Evolutionary conservation across 148 eudicot genomes (phyloP), one percentile per base, ranked within the genome.

Genomic region (Diospyros kaki): DNA sequence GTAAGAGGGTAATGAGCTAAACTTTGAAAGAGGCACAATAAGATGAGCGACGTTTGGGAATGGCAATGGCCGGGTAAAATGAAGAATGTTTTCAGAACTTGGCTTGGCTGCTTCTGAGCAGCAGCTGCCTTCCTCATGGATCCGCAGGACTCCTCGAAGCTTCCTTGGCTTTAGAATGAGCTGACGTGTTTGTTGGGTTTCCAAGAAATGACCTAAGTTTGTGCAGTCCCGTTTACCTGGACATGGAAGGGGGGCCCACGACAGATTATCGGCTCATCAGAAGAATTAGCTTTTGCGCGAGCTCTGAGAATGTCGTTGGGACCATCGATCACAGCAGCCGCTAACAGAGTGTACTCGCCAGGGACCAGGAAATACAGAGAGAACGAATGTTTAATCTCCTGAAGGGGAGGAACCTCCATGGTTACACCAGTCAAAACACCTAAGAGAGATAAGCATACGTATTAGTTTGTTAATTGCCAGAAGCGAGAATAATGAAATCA

Each of bases 181-280:
- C 58, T 61, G 68, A 39, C 54, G 43, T 11, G 40, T 63, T 17
- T 67, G 18, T 18, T 45, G 48, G 18, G 68, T n/a, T 48, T 28
- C 28, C 46, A 48, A 7, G 62, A 71, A 68, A 68, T 5, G 2
- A 11, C 39, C 17, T 58, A 38, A 68, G 58, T 14, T 87, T 78
- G 90, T 4, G 83, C 77, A 69, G 91, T 83, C n/a, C 97, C 94
- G 79, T 80, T 87, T 65, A 95, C 96, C 73, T 83, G 84, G 66
- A 95, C 86, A 73, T 88, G 99, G 78, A 86, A 92, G 28, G 99
- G 98, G 1, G 96, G 91, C 4, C 99, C 99, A 28, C 93, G 97
- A 63, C 97, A 95, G 65, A 95, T 78, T 45, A 95, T 95, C 9
- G 97, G 97, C 78, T 95, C 97, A 17, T 88, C 89, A 56, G 81